A percentile compares a stretch with the other conserved stretches of the same genome.
Evolutionary conservation across 176 grass and related monocot genomes (phyloP).

Genomic region (Ananas comosus): DNA sequence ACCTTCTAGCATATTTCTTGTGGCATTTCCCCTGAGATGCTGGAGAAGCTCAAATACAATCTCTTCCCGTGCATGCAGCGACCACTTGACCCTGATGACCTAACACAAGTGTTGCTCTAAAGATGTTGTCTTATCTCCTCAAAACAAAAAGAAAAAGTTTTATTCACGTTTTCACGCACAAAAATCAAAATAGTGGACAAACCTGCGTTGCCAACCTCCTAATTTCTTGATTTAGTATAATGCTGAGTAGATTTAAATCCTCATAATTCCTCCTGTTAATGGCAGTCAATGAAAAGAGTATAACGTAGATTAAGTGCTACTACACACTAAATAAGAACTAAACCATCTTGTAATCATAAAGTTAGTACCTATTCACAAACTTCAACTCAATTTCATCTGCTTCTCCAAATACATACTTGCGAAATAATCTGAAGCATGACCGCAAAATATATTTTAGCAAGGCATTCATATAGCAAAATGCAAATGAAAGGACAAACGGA

Average conservation of each 20-base stretch:
- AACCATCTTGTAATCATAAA: background rate
- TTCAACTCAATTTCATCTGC: conserved; percentile 99
- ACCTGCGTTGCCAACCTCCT: conserved; percentile 92
- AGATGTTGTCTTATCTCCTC: background rate
- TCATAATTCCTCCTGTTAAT: conserved; percentile 74
- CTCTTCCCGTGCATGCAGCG: conserved; percentile 95
- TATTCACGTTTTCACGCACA: no score
- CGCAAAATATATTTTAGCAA: conserved; percentile 4
- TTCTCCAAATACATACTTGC: conserved; percentile 93
- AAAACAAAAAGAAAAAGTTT: no score
- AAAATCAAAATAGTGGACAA: background rate
- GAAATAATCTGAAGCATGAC: conserved; percentile 60
- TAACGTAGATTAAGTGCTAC: background rate
- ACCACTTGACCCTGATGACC: conserved; percentile 99
- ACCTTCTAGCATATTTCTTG: conserved; percentile 56
- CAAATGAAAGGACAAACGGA: background rate
- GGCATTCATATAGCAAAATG: background rate
- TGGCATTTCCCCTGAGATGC: conserved; percentile 59
- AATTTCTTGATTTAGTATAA: conserved; percentile 98
- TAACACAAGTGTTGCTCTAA: conserved; percentile 8
- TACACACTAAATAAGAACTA: background rate
- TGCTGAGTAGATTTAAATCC: conserved; percentile 78
- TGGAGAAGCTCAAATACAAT: conserved; percentile 77
- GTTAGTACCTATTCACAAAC: conserved; percentile 86
- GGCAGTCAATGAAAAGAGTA: background rate